Conservation (phyloP, 2,329 filamentous ascomycete genomes). For the Penicillium sp. region DNA sequence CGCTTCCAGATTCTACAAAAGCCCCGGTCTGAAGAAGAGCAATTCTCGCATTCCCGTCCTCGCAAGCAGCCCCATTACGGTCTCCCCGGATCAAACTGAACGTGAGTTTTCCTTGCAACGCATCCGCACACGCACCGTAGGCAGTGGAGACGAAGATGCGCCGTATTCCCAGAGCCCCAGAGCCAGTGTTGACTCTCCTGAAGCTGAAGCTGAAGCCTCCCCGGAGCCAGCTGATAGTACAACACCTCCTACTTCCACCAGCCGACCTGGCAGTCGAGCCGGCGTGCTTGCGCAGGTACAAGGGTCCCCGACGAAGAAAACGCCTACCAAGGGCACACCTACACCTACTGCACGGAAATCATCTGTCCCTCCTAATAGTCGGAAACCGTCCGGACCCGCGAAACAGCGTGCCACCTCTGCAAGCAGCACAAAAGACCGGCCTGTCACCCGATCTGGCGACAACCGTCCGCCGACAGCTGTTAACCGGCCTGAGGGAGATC, state of each 20-base stretch:
- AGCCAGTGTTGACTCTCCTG: constrained; percentile 52
- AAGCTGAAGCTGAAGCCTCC: too few relatives aligned
- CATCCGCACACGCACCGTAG: constrained; percentile 52
- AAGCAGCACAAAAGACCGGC: constrained; percentile 45
- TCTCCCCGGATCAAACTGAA: constrained; percentile 68
- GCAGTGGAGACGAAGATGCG: constrained; percentile 59
- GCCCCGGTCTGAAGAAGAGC: constrained; percentile 55
- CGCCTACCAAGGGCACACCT: constrained; percentile 21
- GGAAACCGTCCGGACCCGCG: constrained; percentile 34
- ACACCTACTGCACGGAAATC: constrained; percentile 32
- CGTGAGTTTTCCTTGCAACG: constrained; percentile 64
- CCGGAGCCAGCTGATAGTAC: constrained; percentile 22
- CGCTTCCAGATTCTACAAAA: constrained; percentile 47
- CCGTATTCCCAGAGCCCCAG: constrained; percentile 60
- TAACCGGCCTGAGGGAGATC: constrained; percentile 84
- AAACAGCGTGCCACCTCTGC: constrained; percentile 32
- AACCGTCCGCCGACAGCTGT: constrained; percentile 50
- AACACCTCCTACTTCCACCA: constrained; percentile 16
- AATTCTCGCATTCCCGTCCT: constrained; percentile 82
- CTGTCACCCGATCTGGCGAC: constrained; percentile 60
- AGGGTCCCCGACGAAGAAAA: constrained; percentile 29
- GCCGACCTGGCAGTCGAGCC: constrained; percentile 29
- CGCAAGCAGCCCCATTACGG: constrained; percentile 72
- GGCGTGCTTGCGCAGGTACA: constrained; percentile 21
- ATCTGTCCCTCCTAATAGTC: constrained; percentile 33